A percentile compares a stretch with the other conserved stretches of the same genome.
phyloP scores from a whole-genome alignment of 345 rosid species.

The Boechera divaricarpa region DNA sequence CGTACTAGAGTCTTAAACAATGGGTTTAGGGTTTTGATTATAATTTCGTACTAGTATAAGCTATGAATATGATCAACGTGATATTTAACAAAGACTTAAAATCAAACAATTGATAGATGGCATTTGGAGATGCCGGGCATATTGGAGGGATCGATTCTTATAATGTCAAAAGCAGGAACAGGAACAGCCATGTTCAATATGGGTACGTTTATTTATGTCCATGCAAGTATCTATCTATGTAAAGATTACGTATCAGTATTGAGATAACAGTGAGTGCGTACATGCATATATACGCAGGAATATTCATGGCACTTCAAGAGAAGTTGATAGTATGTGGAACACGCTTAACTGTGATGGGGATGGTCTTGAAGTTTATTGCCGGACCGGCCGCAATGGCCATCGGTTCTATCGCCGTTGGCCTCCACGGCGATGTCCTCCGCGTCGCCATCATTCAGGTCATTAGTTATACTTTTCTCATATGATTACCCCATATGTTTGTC shows the following conservation, averaged over 20 bases:
- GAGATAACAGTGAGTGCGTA: background rate
- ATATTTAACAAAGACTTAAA: background rate
- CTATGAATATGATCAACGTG: background rate
- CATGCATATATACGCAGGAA: conserved; percentile 54
- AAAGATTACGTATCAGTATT: background rate
- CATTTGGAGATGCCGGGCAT: conserved; percentile 81
- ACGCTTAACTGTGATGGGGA: conserved; percentile 55
- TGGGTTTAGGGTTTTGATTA: conserved; percentile 5
- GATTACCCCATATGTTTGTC: no score
- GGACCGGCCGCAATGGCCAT: conserved; percentile 84
- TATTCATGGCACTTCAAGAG: conserved; percentile 84
- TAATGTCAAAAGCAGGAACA: conserved; percentile 88
- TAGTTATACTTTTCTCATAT: background rate
- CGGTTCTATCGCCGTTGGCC: conserved; percentile 65
- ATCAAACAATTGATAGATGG: conserved; percentile 54
- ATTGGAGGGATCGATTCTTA: conserved; percentile 69
- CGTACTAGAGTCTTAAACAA: background rate
- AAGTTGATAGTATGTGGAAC: conserved; percentile 78
- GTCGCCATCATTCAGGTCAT: conserved; percentile 75
- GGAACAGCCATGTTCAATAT: conserved; percentile 97
- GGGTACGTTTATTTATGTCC: conserved; percentile 53
- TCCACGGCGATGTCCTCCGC: conserved; percentile 73
- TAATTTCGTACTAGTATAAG: background rate
- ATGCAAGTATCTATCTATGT: conserved; percentile 11
- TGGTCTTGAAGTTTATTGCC: conserved; percentile 68